Conservation (phyloP, 2,329 filamentous ascomycete species). For the Ophiostoma pallidulum region DNA sequence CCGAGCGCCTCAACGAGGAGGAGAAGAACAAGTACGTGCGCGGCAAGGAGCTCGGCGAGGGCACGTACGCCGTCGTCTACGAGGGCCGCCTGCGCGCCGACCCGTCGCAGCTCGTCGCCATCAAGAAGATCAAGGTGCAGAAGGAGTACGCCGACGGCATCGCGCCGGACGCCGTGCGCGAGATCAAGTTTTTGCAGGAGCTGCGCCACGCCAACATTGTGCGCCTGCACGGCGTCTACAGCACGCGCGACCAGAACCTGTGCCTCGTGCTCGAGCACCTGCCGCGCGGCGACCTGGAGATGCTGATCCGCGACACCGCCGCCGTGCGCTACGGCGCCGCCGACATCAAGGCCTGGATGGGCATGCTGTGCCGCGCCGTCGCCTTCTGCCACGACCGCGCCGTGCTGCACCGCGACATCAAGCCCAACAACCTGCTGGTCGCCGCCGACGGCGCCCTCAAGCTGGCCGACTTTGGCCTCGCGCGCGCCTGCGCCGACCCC, state of each 20-base stretch:
- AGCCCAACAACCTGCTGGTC: constrained; percentile 95
- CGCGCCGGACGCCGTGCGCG: constrained; percentile 86
- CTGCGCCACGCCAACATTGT: constrained; percentile 94
- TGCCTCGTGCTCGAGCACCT: constrained; percentile 93
- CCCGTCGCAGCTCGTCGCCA: constrained; percentile 68
- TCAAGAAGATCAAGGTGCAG: constrained; percentile 86
- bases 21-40: constrained; percentile 79
- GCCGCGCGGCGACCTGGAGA: constrained; percentile 87
- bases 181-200: constrained; percentile 92
- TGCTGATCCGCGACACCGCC: constrained; percentile 78
- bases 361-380: constrained; percentile 84
- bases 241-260: constrained; percentile 90
- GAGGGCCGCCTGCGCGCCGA: constrained; percentile 70
- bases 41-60: constrained; percentile 81
- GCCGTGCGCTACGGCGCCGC: constrained; percentile 71
- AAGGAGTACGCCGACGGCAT: constrained; percentile 85
- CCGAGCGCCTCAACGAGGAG: constrained; percentile 74
- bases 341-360: constrained; percentile 98
- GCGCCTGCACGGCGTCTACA: constrained; percentile 83
- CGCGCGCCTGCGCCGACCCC: constrained; percentile 80
- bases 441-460: constrained; percentile 89
- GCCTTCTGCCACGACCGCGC: constrained; percentile 97
- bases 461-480: constrained; percentile 94
- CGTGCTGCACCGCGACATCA: constrained; percentile 94
- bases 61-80: constrained; percentile 95